Evolutionary conservation across 129 eudicot species (phyloP).

Genomic region (Apium graveolens): DNA sequence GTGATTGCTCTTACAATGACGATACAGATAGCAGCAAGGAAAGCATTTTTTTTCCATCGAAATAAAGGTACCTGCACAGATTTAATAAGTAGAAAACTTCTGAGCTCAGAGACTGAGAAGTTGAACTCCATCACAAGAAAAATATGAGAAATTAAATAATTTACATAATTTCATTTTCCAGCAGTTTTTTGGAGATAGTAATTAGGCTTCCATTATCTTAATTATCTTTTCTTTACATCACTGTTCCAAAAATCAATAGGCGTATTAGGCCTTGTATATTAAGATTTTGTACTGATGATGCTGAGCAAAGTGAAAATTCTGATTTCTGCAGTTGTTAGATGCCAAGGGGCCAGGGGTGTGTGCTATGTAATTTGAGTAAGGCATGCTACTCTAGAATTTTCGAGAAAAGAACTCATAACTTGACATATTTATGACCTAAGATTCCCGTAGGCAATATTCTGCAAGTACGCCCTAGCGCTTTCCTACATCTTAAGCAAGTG

Average conservation of each 20-base stretch:
- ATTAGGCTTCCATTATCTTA: neutral
- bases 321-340: neutral
- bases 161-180: neutral
- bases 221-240: no score
- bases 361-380: neutral
- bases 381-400: no score
- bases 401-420: no score
- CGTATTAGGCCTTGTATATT: neutral
- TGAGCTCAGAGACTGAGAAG: neutral
- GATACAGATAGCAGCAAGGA: slow-evolving; percentile 31
- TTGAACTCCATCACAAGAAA: neutral
- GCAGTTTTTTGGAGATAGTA: neutral
- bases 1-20: slow-evolving; percentile 26
- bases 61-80: slow-evolving; percentile 22
- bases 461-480: no score
- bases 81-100: neutral
- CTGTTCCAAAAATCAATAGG: neutral
- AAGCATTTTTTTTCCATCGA: slow-evolving; percentile 30
- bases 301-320: neutral
- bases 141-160: neutral
- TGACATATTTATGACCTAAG: no score
- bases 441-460: no score
- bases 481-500: no score
- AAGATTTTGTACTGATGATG: neutral
- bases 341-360: neutral